Base-by-base conservation (phyloP, 2,329 filamentous ascomycete genomes). In the Zymoseptoria brevis region DNA sequence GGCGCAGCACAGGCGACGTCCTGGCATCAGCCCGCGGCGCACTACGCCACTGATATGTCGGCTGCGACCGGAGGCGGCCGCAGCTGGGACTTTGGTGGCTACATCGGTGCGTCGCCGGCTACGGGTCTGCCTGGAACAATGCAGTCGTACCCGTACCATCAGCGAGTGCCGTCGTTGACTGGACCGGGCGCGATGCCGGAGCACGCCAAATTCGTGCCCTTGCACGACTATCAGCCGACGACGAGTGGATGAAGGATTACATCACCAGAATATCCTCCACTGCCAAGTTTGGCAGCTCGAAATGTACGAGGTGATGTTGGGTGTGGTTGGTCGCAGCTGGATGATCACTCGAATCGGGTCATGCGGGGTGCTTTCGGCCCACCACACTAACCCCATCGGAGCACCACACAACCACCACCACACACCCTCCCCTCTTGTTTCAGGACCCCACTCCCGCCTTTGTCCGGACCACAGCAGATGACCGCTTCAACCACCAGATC, bases 141-240 rank as follows among this genome's bases (percentile, higher is more conserved):
- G 22, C 66, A 66, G 49, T 60, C 68, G 51, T 71, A 70, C 62
- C 59, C 62, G 49, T 70, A 68, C 54, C 64, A 65, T 56, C 67
- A 67, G 35, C 64, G 67, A 48, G 58, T 69, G 50, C 65, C 67
- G 22, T 66, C 68, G n/a, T 63, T 69, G 53, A 67, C 69, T 9
- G 62, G 64, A 26, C 65, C 68, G 48, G 55, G 67, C 22, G 53
- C 60, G 24, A 67, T 70, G 63, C 61, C 68, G 29, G 60, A 62
- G 19, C 67, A 71, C 56, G 62, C 63, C 55, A 68, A 67, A 51
- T 72, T 72, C 61, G 68, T 71, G 61, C 68, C 70, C 62, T 64
- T 72, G 64, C 69, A 72, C 61, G 68, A 69, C 60, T 71, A 72
- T 66, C 51, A 21, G 62, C 69, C 64, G 68, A 70, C 67, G 45